Evolutionary conservation across 2,329 filamentous ascomycete genomes (phyloP).

Genomic region (Purpureocillium lavendulum): DNA sequence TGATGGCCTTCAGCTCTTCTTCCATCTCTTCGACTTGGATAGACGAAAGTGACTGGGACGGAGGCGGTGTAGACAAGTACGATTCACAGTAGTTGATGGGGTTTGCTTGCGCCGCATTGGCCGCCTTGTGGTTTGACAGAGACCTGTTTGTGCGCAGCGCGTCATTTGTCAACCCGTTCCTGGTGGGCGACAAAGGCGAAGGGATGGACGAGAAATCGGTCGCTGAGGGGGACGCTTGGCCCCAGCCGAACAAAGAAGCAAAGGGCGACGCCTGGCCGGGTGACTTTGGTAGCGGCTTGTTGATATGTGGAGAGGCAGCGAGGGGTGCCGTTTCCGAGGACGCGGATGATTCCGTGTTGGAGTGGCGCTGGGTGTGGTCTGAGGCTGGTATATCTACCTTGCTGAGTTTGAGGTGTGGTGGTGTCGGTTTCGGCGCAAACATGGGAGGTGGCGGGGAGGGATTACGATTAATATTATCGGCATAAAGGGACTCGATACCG

Average conservation of each 20-base stretch:
- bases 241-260: constrained; percentile 47
- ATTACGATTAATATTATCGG: constrained; percentile 28
- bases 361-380: constrained; percentile 15
- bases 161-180: constrained; percentile 25
- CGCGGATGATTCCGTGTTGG: constrained; percentile 11
- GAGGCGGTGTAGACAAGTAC: constrained; percentile 41
- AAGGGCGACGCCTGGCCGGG: constrained; percentile 40
- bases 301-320: constrained; percentile 29
- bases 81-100: constrained; percentile 42
- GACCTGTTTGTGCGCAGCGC: constrained; percentile 15
- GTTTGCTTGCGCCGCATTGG: constrained; percentile 32
- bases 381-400: constrained; percentile 25
- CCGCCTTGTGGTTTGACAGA: constrained; percentile 25
- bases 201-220: constrained; percentile 46
- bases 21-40: constrained; percentile 77
- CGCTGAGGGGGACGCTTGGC: constrained; percentile 33
- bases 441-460: constrained; percentile 34
- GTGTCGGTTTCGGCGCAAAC: constrained; percentile 39
- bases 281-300: constrained; percentile 48
- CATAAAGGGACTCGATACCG: constrained; percentile 14
- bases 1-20: constrained; percentile 88
- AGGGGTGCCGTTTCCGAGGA: constrained; percentile 19
- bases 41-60: constrained; percentile 28
- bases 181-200: constrained; percentile 40
- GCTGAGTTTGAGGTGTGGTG: constrained; percentile 44